Evolutionary conservation across 176 grass and related monocot genomes (phyloP).

Genomic region (Hsuehochloa calcarea): DNA sequence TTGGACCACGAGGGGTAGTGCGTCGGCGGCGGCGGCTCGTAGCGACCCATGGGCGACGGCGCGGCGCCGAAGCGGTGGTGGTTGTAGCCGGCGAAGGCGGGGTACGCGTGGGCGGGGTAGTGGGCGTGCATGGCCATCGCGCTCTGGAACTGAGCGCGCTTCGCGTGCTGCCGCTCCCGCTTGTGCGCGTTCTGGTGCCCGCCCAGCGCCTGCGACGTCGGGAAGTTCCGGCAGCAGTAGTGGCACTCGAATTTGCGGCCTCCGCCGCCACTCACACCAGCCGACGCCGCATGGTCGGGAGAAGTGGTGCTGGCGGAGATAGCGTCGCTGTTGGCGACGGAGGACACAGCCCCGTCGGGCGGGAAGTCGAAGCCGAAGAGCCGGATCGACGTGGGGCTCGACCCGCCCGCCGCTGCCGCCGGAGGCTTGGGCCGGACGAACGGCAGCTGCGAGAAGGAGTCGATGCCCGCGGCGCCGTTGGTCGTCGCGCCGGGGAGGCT

Average conservation of each 20-base stretch:
- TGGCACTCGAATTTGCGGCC: conserved; percentile 92
- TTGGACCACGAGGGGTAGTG: conserved; percentile 77
- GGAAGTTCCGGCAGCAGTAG: conserved; percentile 98
- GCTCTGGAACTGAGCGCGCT: conserved; percentile 82
- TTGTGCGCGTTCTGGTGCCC: conserved; percentile 99
- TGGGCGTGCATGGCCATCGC: conserved; percentile 63
- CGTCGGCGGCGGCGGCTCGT: conserved; percentile 43
- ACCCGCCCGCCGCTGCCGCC: background rate
- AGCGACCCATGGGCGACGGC: conserved; percentile 31
- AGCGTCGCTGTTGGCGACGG: conserved; percentile 2
- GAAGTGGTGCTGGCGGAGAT: background rate
- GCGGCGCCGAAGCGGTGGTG: conserved; percentile 32
- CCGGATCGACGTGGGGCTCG: conserved; percentile 51
- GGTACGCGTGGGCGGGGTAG: conserved; percentile 50
- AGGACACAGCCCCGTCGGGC: conserved; percentile 29
- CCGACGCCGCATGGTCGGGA: background rate
- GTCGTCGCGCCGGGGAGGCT: background rate
- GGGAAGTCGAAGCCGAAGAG: conserved; percentile 86
- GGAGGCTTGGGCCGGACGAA: conserved; percentile 51
- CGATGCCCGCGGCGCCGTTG: conserved; percentile 37
- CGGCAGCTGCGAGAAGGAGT: conserved; percentile 87
- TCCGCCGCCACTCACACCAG: background rate
- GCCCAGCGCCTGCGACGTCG: conserved; percentile 92
- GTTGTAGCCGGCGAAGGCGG: conserved; percentile 50
- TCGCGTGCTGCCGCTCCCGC: conserved; percentile 62